Base-by-base conservation (phyloP, 2,329 filamentous ascomycete genomes). In the Sclerotinia nivalis region DNA sequence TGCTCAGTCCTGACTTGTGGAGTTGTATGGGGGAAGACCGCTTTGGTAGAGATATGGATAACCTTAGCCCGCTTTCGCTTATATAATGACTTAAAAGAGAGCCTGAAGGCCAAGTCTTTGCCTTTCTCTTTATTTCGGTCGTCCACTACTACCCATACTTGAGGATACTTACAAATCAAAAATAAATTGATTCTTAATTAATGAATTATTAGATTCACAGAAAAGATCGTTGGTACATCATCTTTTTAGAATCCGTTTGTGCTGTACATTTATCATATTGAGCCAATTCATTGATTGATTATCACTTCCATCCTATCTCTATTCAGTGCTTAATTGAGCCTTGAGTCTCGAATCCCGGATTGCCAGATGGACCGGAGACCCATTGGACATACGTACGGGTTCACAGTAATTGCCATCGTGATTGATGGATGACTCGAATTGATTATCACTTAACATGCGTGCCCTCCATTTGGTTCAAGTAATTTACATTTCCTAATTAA, bases 21-120 rank as follows among this genome's bases (percentile, higher is more conserved):
- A 74, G 73, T 74, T 77, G 76, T 75, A 75, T 69, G 68, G 71
- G 72, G 68, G 69, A 76, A 52, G 71, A 58, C 72, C 37, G 66
- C 67, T 71, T 72, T 71, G 55, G 71, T 69, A 71, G 73, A 75
- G 74, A 74, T 74, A 74, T 71, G 71, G 68, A n/a, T 62, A 68
- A 69, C 28, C 69, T 70, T 68, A 60, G 70, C 37, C 45, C 52
- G 61, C 64, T 69, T 68, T 73, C 59, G 74, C 74, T 77, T 73
- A 77, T 71, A 72, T 68, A 58, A 58, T 56, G 25, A 56, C 25
- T 43, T 10, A 22, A 37, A 34, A 13, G 40, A 43, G 37, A 59
- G n/a, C 31, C 55, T 47, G 28, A 28, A 52, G 47, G 45, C 61
- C 52, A 47, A 50, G 34, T 40, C 62, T 43, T 66, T 9, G 40